These are phyloP conservation scores for Kurtzmaniella natalensis DNA, from an alignment of 1,139 yeast species.

Conservation along the genomic window DNA sequence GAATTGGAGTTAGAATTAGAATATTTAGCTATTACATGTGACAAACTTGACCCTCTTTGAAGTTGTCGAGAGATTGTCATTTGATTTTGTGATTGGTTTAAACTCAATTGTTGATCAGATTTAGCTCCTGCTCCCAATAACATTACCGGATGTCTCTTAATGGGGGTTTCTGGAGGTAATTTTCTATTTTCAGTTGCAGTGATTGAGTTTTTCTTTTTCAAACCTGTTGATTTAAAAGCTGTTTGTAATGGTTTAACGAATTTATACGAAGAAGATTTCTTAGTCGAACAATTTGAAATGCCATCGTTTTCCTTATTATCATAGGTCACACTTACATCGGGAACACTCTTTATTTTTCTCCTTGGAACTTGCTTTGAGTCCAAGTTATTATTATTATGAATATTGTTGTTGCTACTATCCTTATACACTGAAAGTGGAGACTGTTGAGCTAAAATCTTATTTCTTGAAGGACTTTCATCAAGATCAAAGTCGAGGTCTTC, in stretches of 20 bases:
- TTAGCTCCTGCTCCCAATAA: slow-evolving; percentile 13
- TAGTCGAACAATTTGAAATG: slow-evolving; percentile 26
- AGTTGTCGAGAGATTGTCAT: neutral
- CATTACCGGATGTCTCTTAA: slow-evolving; percentile 56
- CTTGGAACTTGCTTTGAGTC: slow-evolving; percentile 7
- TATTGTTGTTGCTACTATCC: slow-evolving; percentile 8
- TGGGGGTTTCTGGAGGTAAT: slow-evolving; percentile 76
- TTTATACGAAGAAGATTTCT: slow-evolving; percentile 51
- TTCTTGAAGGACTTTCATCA: slow-evolving; percentile 31
- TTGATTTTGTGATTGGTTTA: neutral
- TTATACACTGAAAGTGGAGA: slow-evolving; percentile 10
- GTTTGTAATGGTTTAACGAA: slow-evolving; percentile 82
- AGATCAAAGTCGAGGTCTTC: slow-evolving; percentile 27
- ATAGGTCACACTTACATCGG: slow-evolving; percentile 4
- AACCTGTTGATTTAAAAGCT: slow-evolving; percentile 75
- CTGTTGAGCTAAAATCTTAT: slow-evolving; percentile 24
- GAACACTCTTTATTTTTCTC: slow-evolving; percentile 4
- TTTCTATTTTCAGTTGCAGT: slow-evolving; percentile 26
- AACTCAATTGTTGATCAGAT: slow-evolving; percentile 1
- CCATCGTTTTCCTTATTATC: slow-evolving; percentile 36
- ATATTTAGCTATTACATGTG: slow-evolving; percentile 2
- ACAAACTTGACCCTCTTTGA: slow-evolving; percentile 3
- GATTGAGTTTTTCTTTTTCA: slow-evolving; percentile 60
- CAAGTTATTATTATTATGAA: slow-evolving; percentile 6
- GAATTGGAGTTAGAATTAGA: slow-evolving; percentile 8